Base-by-base conservation (phyloP, 2,329 filamentous ascomycete genomes). In the Fusarium torulosum region DNA sequence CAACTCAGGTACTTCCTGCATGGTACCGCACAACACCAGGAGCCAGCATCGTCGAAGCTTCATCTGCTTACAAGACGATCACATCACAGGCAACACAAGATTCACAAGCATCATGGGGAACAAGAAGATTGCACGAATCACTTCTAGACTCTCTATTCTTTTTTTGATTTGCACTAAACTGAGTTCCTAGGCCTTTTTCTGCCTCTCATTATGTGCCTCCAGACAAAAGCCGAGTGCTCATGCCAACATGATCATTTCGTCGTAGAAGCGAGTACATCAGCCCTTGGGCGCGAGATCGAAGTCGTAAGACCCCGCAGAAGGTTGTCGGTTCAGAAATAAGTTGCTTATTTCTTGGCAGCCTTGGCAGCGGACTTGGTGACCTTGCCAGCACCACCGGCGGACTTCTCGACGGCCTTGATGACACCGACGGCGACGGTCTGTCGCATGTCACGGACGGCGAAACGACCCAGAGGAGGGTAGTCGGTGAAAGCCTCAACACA, bases 401-500 rank as follows among this genome's bases (percentile, higher is more conserved):
- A 74, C 89, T 92, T 93, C 76, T 89, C 88, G 69, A 94, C 91
- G 71, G 86, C 85, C 90, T 97, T 97, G 88, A 96, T 95, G 85
- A 97, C 93, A 91, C 93, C 92, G 84, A 96, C 93, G 75, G 93
- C 92, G 76, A 96, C 92, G 83, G 92, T 95, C 82, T 92, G 88
- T 81, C 88, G 86, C 94, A 97, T 97, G 87, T 97, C 95, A 91
- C 95, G 95, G 89, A 99, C 96, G 84, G 96, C 96, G 90, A 99
- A 99, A 91, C 96, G 95, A 84, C 96, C 96, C 79, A 99, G 94
- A 84, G 96, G 96, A 80, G 96, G 95, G 90, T 98, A 99, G 82
- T 97, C 94, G 79, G 94, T 97, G 94, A 98, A 99, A 78, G 96
- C 88, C 93, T 99, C 96, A 85, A 99, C 96, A 85, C 96, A 99